Evolutionary conservation across 257 asterid genomes (phyloP).

Genomic region (Jacaranda mimosifolia): DNA sequence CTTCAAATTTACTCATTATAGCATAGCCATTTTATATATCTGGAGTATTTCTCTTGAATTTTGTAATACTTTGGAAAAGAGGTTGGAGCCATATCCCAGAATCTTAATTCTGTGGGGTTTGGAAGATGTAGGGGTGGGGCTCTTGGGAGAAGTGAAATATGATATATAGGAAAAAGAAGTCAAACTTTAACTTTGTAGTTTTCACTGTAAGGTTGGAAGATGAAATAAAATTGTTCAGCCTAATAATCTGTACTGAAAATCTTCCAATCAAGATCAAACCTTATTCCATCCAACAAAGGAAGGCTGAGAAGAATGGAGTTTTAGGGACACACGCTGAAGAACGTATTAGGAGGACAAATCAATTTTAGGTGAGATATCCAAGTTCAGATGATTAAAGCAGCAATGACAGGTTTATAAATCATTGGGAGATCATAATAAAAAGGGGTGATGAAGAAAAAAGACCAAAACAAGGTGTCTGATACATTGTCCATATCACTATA

Average conservation of each 20-base stretch:
- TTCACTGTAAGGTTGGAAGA: not conserved
- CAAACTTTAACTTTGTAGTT: not conserved
- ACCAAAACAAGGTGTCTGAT: constrained; percentile 7
- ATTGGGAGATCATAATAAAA: constrained; percentile 8
- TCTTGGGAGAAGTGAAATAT: not conserved
- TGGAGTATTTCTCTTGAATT: constrained; percentile 16
- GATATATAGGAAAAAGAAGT: not conserved
- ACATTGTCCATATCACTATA: not conserved
- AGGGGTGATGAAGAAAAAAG: not conserved
- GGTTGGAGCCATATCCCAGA: not conserved
- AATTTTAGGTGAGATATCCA: not conserved
- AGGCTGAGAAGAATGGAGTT: not conserved
- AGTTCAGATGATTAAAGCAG: not conserved
- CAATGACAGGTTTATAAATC: constrained; percentile 1
- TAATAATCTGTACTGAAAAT: not conserved
- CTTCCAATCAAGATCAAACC: not conserved
- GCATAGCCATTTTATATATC: constrained; percentile 3
- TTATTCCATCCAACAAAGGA: not conserved
- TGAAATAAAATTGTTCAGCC: not conserved
- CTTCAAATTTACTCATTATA: not conserved
- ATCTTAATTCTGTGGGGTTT: not conserved
- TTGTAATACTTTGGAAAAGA: constrained; percentile 13
- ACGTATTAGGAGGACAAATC: not conserved
- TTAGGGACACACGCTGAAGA: not conserved
- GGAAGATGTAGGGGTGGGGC: constrained; percentile 3